Conservation (phyloP, 495 filamentous ascomycete species). For the Thozetella sp. region DNA sequence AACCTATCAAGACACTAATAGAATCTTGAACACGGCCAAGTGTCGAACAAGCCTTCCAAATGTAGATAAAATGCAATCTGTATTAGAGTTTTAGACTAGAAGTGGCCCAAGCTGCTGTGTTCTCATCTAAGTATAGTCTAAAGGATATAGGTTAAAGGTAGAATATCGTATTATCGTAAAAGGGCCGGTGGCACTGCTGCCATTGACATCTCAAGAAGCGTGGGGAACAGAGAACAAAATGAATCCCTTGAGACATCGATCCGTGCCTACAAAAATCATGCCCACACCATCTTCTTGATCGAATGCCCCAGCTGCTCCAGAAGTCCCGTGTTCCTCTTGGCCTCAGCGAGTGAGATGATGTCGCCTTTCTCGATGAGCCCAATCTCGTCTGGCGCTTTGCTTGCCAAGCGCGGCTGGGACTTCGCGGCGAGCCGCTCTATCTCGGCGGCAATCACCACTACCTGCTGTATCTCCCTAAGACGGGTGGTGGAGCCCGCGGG, state of each 20-base stretch:
- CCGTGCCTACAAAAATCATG: constrained; percentile 35
- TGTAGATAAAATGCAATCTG: no score
- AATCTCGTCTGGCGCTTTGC: constrained; percentile 27
- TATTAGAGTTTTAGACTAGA: no score
- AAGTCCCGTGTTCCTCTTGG: constrained; percentile 83
- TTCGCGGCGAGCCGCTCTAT: constrained; percentile 45
- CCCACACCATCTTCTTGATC: constrained; percentile 92
- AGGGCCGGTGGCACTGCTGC: no score
- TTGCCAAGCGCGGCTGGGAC: constrained; percentile 32
- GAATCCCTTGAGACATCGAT: neutral
- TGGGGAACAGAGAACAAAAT: no score
- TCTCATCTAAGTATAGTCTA: no score
- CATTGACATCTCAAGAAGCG: no score
- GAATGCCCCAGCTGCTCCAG: constrained; percentile 84
- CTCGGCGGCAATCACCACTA: constrained; percentile 70
- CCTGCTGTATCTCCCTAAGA: constrained; percentile 69
- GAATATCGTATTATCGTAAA: no score
- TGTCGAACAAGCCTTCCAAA: no score
- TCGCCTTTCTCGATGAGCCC: constrained; percentile 67
- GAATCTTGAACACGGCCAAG: no score
- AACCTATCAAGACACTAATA: no score
- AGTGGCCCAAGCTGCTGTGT: no score
- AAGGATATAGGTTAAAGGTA: no score
- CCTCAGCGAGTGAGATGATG: constrained; percentile 80
- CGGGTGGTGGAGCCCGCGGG: constrained; percentile 26